Conservation (phyloP, 2,329 filamentous ascomycete genomes). For the Colletotrichum sp. region DNA sequence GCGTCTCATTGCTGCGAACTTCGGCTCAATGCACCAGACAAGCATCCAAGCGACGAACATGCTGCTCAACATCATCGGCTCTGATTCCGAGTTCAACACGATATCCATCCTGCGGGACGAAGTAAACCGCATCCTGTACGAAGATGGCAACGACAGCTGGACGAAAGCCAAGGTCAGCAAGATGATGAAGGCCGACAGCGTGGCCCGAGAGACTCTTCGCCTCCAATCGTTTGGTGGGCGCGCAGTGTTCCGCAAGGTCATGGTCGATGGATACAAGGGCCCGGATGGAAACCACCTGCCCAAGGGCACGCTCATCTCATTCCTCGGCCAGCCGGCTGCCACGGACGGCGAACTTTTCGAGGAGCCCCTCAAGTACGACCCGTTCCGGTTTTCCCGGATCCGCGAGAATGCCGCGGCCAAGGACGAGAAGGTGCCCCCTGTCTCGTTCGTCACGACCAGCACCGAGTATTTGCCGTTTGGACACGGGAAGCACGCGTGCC, state of each 20-base stretch:
- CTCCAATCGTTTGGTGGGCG: slow-evolving; percentile 34
- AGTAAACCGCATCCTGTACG: slow-evolving; percentile 32
- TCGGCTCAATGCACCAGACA: slow-evolving; percentile 45
- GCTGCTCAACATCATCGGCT: slow-evolving; percentile 40
- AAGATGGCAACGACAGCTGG: slow-evolving; percentile 34
- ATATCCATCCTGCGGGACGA: slow-evolving; percentile 43
- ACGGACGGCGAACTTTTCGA: slow-evolving; percentile 34
- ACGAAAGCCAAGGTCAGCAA: slow-evolving; percentile 40
- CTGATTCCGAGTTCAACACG: slow-evolving; percentile 40
- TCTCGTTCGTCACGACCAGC: slow-evolving; percentile 35
- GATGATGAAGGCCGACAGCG: slow-evolving; percentile 46
- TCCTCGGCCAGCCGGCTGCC: slow-evolving; percentile 34
- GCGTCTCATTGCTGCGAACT: slow-evolving; percentile 37
- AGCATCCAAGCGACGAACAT: slow-evolving; percentile 43
- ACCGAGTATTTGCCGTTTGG: slow-evolving; percentile 37
- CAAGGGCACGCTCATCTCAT: slow-evolving; percentile 35
- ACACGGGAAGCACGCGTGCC: slow-evolving; percentile 38
- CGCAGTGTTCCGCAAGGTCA: slow-evolving; percentile 32
- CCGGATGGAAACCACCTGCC: slow-evolving; percentile 36
- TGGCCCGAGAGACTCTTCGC: slow-evolving; percentile 47
- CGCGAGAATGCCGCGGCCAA: slow-evolving; percentile 31
- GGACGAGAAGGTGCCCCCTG: slow-evolving; percentile 21
- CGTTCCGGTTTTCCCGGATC: slow-evolving; percentile 43
- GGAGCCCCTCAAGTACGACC: slow-evolving; percentile 42
- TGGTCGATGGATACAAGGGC: slow-evolving; percentile 32